Conservation (phyloP, 2,329 filamentous ascomycete species). For the Venturia asperata region DNA sequence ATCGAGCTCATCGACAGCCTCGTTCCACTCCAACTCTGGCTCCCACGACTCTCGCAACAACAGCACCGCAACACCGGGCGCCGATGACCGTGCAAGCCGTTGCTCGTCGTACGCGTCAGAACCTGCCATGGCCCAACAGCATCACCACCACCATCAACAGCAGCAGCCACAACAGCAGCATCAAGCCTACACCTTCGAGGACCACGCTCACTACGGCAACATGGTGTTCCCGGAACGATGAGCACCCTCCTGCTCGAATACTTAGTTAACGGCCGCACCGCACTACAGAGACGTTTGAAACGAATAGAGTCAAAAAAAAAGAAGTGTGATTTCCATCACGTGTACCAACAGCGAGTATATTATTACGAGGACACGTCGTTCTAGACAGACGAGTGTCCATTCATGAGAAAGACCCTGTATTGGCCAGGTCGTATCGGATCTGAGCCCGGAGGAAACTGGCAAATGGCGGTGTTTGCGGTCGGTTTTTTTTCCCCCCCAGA, state of each 20-base stretch:
- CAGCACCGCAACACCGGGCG: slow-evolving; percentile 6
- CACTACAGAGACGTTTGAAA: slow-evolving; percentile 11
- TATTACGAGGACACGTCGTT: background rate
- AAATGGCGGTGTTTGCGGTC: slow-evolving; percentile 4
- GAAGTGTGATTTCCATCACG: background rate
- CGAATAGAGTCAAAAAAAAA: slow-evolving; percentile 4
- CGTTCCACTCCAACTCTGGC: slow-evolving; percentile 10
- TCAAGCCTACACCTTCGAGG: slow-evolving; percentile 17
- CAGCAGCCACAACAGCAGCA: slow-evolving; percentile 6
- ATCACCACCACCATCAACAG: slow-evolving; percentile 2
- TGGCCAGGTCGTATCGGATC: background rate
- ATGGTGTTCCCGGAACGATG: slow-evolving; percentile 20
- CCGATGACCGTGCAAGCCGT: slow-evolving; percentile 17
- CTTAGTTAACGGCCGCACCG: background rate
- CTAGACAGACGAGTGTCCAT: background rate
- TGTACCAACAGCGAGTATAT: background rate
- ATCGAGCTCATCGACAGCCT: slow-evolving; percentile 15
- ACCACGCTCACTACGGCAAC: slow-evolving; percentile 17
- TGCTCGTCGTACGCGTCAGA: slow-evolving; percentile 18
- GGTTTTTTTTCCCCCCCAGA: too few relatives aligned
- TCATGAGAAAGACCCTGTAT: background rate
- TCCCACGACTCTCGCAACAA: slow-evolving; percentile 3
- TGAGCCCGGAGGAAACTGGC: background rate
- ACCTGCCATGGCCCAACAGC: slow-evolving; percentile 12
- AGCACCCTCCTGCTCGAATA: background rate